These are phyloP conservation scores for Meripilus lineatus DNA, from an alignment of 1,284 basidiomycete genomes.

Conservation along the genomic window DNA sequence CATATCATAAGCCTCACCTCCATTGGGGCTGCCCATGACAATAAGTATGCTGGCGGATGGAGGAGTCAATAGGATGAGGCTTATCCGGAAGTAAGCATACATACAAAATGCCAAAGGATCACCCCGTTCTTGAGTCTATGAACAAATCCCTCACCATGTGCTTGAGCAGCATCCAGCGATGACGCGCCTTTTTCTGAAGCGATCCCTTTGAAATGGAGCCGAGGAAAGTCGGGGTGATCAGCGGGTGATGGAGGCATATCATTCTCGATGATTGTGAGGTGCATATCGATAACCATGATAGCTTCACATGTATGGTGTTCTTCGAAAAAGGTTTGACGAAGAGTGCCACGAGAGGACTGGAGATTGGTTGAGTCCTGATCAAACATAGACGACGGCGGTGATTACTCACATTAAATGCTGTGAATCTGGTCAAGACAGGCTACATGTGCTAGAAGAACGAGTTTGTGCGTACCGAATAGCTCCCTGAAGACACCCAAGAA, in stretches of 20 bases:
- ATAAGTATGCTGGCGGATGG: conserved; percentile 49
- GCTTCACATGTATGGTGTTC: conserved; percentile 53
- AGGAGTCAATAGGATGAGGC: neutral
- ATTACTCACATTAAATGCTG: conserved; percentile 58
- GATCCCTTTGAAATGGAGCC: conserved; percentile 49
- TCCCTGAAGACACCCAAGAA: conserved; percentile 39
- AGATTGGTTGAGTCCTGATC: neutral
- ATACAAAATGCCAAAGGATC: conserved; percentile 62
- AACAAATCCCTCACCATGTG: conserved; percentile 51
- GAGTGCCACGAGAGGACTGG: conserved; percentile 26
- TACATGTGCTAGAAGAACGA: conserved; percentile 8
- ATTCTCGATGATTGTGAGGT: conserved; percentile 39
- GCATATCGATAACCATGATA: conserved; percentile 54
- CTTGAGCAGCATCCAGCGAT: conserved; percentile 15
- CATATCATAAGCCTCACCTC: conserved; percentile 36
- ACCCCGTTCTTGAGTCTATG: conserved; percentile 46
- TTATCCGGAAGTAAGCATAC: conserved; percentile 18
- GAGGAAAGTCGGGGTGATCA: conserved; percentile 33
- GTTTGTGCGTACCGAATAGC: conserved; percentile 42
- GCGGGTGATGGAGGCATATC: conserved; percentile 14
- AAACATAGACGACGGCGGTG: neutral
- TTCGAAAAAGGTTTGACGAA: conserved; percentile 48
- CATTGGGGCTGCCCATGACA: conserved; percentile 46
- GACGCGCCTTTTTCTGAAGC: conserved; percentile 41
- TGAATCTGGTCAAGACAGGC: neutral